Conservation (phyloP, 768 basidiomycete genomes). For the Mycena capillaripes region DNA sequence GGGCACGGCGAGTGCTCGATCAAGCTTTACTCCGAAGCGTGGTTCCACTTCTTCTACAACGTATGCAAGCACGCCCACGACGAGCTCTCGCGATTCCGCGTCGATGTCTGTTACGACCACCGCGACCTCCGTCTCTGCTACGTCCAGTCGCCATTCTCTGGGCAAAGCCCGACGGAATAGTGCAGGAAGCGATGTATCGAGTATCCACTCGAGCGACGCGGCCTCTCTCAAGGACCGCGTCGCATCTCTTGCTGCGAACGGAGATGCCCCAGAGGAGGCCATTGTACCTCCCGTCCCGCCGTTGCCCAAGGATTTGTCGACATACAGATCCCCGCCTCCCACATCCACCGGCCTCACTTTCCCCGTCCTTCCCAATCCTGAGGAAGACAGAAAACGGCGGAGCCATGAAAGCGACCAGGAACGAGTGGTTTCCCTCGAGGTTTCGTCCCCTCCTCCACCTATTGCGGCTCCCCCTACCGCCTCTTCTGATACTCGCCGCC, state of each 20-base stretch:
- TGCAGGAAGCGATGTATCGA: slow-evolving; percentile 88
- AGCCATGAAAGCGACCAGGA: slow-evolving; percentile 63
- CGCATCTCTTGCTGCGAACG: slow-evolving; percentile 69
- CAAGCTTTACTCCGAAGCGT: slow-evolving; percentile 88
- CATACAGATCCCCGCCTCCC: slow-evolving; percentile 77
- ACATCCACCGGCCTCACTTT: slow-evolving; percentile 69
- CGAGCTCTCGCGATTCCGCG: slow-evolving; percentile 91
- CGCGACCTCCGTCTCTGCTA: slow-evolving; percentile 79
- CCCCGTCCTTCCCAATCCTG: slow-evolving; percentile 56
- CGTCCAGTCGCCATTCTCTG: slow-evolving; percentile 80
- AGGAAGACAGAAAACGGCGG: slow-evolving; percentile 59
- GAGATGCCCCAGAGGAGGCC: slow-evolving; percentile 72
- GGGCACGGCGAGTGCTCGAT: slow-evolving; percentile 67
- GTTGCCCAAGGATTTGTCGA: slow-evolving; percentile 90
- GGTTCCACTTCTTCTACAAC: slow-evolving; percentile 92
- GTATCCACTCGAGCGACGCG: slow-evolving; percentile 78
- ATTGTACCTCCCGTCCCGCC: slow-evolving; percentile 95
- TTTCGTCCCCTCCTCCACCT: slow-evolving; percentile 51
- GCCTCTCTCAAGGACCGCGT: slow-evolving; percentile 76
- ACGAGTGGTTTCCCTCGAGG: slow-evolving; percentile 66
- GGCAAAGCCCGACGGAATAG: slow-evolving; percentile 83
- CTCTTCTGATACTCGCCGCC: slow-evolving; percentile 50
- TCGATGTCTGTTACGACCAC: slow-evolving; percentile 85
- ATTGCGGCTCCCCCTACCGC: slow-evolving; percentile 43
- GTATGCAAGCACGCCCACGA: slow-evolving; percentile 81